Base-by-base conservation (phyloP, 1,284 basidiomycete species). In the Abortiporus biennis region DNA sequence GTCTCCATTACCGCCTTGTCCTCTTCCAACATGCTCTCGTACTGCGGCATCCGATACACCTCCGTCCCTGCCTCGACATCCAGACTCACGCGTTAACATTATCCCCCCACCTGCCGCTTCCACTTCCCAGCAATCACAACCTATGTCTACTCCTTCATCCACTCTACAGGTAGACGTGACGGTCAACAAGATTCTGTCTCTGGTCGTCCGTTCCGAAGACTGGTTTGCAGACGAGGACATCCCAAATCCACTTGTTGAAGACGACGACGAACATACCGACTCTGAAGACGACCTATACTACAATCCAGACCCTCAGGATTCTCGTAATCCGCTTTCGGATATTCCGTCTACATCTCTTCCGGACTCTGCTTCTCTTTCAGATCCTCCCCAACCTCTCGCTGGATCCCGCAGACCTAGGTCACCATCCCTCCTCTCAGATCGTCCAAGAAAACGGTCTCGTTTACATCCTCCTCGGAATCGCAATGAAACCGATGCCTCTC, bases 121-220 rank as follows among this genome's bases (percentile, higher is more conserved):
- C 20, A 0, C 39, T 6, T 55, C 61, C 19, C 40, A 9, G 3
- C 32, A 20, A 8, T 13, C 25, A 5, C 6, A 11, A n/a, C 42
- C 34, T 16, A n/a, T n/a, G n/a, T n/a, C n/a, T n/a, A n/a, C n/a
- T n/a, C n/a, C n/a, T n/a, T n/a, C n/a, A n/a, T n/a, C n/a, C n/a
- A n/a, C n/a, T n/a, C 17, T 32, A 4, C 53, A 56, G 32, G 56
- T 68, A 23, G 86, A 90, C 58, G 75, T 88, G 49, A 71, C 76
- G 38, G 60, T 87, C 36, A 77, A 71, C 56, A 84, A 80, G 55
- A 60, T 88, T 49, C 47, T 85, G 20, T 54, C 56, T 34, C 64
- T 83, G 45, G 56, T 76, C 19, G 43, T 44, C 38, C 63, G 60
- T 36, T 49, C 59, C 20, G 43, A 42, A 33, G 35, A 46, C 8